Evolutionary conservation across 805 yeast genomes (phyloP), one percentile per base, ranked within the genome.

Genomic region (Candida tibetensis): DNA sequence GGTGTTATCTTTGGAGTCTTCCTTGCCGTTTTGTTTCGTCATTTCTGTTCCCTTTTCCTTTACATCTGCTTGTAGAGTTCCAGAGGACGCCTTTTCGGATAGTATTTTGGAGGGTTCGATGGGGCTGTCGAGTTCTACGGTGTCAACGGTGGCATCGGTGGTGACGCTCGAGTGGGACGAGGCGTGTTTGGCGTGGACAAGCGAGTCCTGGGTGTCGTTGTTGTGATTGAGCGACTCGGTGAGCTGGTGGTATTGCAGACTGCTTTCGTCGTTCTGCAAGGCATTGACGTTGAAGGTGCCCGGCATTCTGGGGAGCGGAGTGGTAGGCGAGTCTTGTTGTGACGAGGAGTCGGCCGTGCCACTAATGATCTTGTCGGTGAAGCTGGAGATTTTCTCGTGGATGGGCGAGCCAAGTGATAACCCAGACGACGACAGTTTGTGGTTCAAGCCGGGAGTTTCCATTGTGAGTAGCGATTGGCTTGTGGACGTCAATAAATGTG

Each of bases 251-350:
- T 46, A 45, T 28, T 37, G 34, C 32, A 23, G 22, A 28, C 37
- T 32, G 31, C 30, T 36, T 18, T 26, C n/a, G 15, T 36, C 37
- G 23, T 37, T 18, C n/a, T 65, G 60, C 26, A 74, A 49, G 1
- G 76, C 82, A 25, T 62, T 71, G 36, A 76, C 76, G 36, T 70
- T 62, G 39, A 66, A 53, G 0, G 75, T 65, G 2, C 72, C 79
- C 1, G 75, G 72, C 45, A 66, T 57, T 19, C 78, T 54, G 5
- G 78, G 79, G 13, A 71, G 46, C 25, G 7, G 25, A 10, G 7
- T 21, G 15, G 40, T 30, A 13, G 44, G 40, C 25, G 34, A 29
- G n/a, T 19, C 25, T 7, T 10, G 7, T 21, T 7, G 7, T 7
- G 35, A 32, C 17, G 35, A 19, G 13, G 25, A 13, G 9, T 13